Percentiles rank a stretch among this genome's conserved stretches.
These are phyloP conservation scores for Zizania latifolia DNA, from an alignment of 176 grass and related monocot species.

Conservation along the genomic window DNA sequence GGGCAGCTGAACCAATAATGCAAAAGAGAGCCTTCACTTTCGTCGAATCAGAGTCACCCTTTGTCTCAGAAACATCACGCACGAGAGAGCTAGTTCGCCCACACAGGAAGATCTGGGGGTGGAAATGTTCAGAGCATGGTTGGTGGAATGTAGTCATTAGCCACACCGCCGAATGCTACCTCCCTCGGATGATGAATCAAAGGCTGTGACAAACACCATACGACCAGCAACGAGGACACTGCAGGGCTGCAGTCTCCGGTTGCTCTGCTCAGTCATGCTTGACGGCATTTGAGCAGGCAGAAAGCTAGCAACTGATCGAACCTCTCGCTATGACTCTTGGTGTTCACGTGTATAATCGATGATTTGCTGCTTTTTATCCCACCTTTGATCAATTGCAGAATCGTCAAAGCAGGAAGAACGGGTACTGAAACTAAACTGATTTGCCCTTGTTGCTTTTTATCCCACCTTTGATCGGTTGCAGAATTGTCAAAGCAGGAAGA, in stretches of 20 bases:
- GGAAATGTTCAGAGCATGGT: neutral
- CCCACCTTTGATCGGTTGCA: too few species aligned
- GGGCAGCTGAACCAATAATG: constrained; percentile 7
- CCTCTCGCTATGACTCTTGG: too few species aligned
- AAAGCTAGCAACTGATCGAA: too few species aligned
- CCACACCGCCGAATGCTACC: constrained; percentile 39
- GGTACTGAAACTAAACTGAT: too few species aligned
- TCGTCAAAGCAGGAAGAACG: neutral
- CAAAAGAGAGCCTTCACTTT: constrained; percentile 26
- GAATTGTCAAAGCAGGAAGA: too few species aligned
- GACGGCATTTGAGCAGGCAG: neutral
- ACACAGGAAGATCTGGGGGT: neutral
- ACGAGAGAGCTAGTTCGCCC: neutral
- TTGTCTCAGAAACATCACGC: neutral
- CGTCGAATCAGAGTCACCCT: constrained; percentile 13
- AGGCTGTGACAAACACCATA: neutral
- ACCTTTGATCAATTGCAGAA: neutral
- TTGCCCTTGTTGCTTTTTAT: too few species aligned
- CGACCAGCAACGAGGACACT: neutral
- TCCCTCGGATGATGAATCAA: constrained; percentile 35
- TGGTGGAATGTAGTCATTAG: constrained; percentile 12
- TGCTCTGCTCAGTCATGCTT: constrained; percentile 14
- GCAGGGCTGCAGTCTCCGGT: neutral
- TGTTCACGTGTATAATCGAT: neutral
- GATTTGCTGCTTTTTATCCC: neutral